Base-by-base conservation (phyloP, 1,284 basidiomycete species). In the Moesziomyces globuligerus region DNA sequence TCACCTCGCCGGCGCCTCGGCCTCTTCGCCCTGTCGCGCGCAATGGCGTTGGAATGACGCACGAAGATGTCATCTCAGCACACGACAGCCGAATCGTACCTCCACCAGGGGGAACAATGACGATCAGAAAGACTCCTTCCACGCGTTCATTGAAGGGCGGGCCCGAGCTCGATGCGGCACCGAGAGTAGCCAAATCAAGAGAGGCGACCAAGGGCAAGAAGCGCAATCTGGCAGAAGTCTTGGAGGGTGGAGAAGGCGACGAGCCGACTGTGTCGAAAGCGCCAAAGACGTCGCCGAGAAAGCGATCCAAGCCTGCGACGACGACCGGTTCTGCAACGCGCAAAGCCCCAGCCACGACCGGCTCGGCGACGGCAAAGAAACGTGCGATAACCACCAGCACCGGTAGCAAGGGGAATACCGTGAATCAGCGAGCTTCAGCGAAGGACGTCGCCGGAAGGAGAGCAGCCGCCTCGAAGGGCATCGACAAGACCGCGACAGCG, bases 51-150 rank as follows among this genome's bases (percentile, higher is more conserved):
- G 7, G 15, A 5, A 39, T 25, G 28, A 66, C 51, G 10, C 51
- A 54, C n/a, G 51, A 58, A 9, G 50, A 20, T 11, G 48, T 58
- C 4, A 20, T 39, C 26, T 47, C 48, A 3, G 55, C 62, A 17
- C 21, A 55, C 7, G 55, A 66, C 17, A 38, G 43, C 18, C 50
- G 62, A 4, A 55, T 59, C 5, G 62, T 66, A 15, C 55, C 55
- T 36, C 55, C 62, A 20, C 62, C 55, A 2, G 48, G 28, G 23
- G 43, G 13, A 26, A 18, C 29, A 6, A 43, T 34, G 0, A 18
- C 20, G 3, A 20, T 66, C 21, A 55, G 55, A 25, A 66, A 58
- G 26, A 40, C 24, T 5, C 39, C 62, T 3, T 59, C 56, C 13
- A 36, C 44, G 18, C 42, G 62, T 18, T 51, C 62, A 25, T 51